Conservation (phyloP, 1,284 basidiomycete genomes). For the Cutaneotrichosporon arboriforme region DNA sequence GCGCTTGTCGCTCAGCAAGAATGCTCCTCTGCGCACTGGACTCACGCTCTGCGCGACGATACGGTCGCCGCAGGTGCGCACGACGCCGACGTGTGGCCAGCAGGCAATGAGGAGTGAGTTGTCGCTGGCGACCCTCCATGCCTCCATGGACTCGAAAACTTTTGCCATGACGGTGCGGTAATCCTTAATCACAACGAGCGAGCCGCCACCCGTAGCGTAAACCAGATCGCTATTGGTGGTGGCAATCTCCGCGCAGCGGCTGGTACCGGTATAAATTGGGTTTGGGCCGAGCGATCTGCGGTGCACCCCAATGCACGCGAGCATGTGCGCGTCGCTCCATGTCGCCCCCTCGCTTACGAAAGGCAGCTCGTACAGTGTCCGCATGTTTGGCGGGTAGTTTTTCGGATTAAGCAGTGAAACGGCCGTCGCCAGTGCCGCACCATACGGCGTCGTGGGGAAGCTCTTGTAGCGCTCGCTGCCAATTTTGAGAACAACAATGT, state of each 20-base stretch:
- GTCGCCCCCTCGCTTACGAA: background rate
- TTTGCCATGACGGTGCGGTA: slow-evolving; percentile 20
- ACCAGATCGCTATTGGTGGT: slow-evolving; percentile 20
- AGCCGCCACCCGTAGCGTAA: slow-evolving; percentile 16
- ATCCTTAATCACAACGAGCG: slow-evolving; percentile 22
- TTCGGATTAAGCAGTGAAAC: background rate
- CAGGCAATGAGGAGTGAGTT: background rate
- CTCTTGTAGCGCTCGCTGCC: background rate
- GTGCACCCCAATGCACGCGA: background rate
- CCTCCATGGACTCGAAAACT: background rate
- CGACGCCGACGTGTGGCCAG: background rate
- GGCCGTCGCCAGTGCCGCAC: background rate
- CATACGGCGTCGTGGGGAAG: slow-evolving; percentile 2
- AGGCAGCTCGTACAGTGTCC: background rate
- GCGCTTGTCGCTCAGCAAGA: background rate
- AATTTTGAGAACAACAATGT: background rate
- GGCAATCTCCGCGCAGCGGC: background rate
- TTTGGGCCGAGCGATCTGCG: too few relatives aligned
- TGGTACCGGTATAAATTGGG: background rate
- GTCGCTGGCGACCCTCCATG: background rate
- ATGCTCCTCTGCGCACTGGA: background rate
- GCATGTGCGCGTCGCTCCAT: background rate
- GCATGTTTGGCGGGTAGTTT: slow-evolving; percentile 17
- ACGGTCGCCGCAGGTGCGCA: background rate
- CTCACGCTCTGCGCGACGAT: background rate